Conservation (phyloP, 2,329 filamentous ascomycete genomes). For the Fusarium neocosmosporiellum region DNA sequence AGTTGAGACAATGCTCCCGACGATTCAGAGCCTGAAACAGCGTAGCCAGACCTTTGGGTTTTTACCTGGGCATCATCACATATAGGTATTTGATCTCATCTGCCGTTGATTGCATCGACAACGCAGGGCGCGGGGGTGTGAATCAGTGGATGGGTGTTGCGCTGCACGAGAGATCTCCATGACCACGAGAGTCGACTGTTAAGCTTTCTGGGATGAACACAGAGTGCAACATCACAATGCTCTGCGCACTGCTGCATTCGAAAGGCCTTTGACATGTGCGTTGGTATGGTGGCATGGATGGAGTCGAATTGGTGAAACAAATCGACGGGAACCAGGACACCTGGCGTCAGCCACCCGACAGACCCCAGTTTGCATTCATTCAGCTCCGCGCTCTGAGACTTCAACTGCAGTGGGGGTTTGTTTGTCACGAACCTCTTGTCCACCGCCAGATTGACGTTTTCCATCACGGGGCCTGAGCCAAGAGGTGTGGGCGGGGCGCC, state of each 20-base stretch:
- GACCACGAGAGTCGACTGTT: conserved; percentile 1
- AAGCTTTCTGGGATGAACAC: conserved; percentile 1
- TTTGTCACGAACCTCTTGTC: conserved; percentile 18
- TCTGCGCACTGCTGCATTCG: neutral
- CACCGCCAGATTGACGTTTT: conserved; percentile 44
- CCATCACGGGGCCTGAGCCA: conserved; percentile 30
- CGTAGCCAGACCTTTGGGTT: conserved; percentile 7
- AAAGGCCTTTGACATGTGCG: conserved; percentile 1
- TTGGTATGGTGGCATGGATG: conserved; percentile 21
- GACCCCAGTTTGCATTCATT: conserved; percentile 18
- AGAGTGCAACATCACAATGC: conserved; percentile 6
- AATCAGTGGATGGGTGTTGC: conserved; percentile 5
- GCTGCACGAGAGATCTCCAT: conserved; percentile 25
- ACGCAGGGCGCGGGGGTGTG: conserved; percentile 2
- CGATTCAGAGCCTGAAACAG: conserved; percentile 21
- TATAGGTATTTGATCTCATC: conserved; percentile 1
- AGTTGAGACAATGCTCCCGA: conserved; percentile 16
- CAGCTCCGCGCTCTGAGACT: conserved; percentile 27
- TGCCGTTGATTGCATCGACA: conserved; percentile 1
- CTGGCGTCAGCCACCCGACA: conserved; percentile 31
- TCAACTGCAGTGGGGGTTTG: conserved; percentile 8
- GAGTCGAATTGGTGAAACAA: conserved; percentile 29
- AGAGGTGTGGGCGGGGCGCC: conserved; percentile 35
- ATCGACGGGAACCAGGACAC: conserved; percentile 32
- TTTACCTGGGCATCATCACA: conserved; percentile 9